Evolutionary conservation across 2,329 filamentous ascomycete genomes (phyloP), one percentile per base, ranked within the genome.

Genomic region (Arthrobotrys pseudoclavata): DNA sequence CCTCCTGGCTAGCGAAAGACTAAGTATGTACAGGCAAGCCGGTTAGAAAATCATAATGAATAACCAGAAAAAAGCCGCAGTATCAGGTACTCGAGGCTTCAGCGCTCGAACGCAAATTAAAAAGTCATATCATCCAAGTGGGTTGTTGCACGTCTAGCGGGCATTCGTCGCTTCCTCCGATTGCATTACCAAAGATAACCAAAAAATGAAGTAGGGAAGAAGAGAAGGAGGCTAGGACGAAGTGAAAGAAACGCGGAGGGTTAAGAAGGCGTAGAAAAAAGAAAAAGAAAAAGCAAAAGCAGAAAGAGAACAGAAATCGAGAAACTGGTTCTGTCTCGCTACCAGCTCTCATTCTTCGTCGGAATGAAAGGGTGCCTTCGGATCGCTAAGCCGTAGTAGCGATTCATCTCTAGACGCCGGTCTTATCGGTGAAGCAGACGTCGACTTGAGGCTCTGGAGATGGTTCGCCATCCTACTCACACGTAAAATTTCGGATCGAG

Each of bases 381-480:
- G 20, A 18, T 42, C 20, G 26, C 55, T 42, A 0, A 12, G 34
- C 1, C 55, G 31, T 26, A 9, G 55, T 24, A 34, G 31, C 34
- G 24, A 3, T n/a, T 20, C 55, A 15, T 40, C 55, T 42, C 55
- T 60, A n/a, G 55, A 60, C 10, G 18, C 34, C 34, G 55, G 55
- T 42, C 55, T 60, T 40, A 60, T 60, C 55, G 55, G 50, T 29
- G 63, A 53, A 29, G 72, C 45, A 24, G 74, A 77, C 12, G 74
- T 37, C 20, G 74, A 63, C 34, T 77, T 77, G 18, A 77, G 45
- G 48, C 60, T 71, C 20, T 77, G 67, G 10, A 77, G 47, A 66
- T 77, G 74, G 40, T 45, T 71, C 13, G 53, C 74, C 74, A 77
- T 77, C 31, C 74, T 77, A 67, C 55, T 60, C 26, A 57, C 13